Conservation (phyloP, 2,329 filamentous ascomycete genomes). For the Colletotrichum sp. region DNA sequence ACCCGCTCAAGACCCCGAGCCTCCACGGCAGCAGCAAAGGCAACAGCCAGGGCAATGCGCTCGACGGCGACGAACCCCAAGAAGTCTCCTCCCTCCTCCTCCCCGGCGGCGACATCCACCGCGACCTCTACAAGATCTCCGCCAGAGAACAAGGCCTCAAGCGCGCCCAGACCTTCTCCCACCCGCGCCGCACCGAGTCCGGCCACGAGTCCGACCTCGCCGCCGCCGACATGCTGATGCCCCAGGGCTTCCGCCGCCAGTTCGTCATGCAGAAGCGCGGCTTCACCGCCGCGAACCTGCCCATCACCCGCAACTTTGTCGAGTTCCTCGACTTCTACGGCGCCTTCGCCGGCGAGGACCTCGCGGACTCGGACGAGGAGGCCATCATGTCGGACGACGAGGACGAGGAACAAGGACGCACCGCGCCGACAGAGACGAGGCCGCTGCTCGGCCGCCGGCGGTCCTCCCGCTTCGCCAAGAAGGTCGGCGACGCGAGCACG, state of each 20-base stretch:
- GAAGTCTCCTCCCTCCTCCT: conserved; percentile 72
- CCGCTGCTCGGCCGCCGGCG: conserved; percentile 65
- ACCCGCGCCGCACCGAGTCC: conserved; percentile 37
- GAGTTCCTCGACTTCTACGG: conserved; percentile 80
- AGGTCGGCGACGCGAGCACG: conserved; percentile 67
- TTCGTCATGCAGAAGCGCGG: conserved; percentile 43
- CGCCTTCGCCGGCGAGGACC: conserved; percentile 77
- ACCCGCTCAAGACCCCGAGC: background rate
- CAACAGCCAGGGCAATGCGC: background rate
- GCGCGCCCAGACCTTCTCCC: conserved; percentile 72
- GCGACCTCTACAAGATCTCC: conserved; percentile 77
- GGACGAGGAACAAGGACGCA: conserved; percentile 43
- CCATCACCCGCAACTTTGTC: conserved; percentile 73
- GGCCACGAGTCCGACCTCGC: conserved; percentile 23
- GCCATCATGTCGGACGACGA: conserved; percentile 51
- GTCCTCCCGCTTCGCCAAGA: conserved; percentile 46
- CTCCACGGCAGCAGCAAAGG: conserved; percentile 19
- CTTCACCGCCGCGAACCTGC: conserved; percentile 33
- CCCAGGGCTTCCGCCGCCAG: conserved; percentile 49
- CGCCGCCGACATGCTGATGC: conserved; percentile 20
- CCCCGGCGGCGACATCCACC: conserved; percentile 80
- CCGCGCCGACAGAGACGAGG: conserved; percentile 52
- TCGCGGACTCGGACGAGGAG: conserved; percentile 65
- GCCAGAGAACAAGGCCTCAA: conserved; percentile 56
- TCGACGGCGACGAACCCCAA: conserved; percentile 27